phyloP scores from a whole-genome alignment of 495 filamentous ascomycete genomes.

The Hyaloscypha finlandica region DNA sequence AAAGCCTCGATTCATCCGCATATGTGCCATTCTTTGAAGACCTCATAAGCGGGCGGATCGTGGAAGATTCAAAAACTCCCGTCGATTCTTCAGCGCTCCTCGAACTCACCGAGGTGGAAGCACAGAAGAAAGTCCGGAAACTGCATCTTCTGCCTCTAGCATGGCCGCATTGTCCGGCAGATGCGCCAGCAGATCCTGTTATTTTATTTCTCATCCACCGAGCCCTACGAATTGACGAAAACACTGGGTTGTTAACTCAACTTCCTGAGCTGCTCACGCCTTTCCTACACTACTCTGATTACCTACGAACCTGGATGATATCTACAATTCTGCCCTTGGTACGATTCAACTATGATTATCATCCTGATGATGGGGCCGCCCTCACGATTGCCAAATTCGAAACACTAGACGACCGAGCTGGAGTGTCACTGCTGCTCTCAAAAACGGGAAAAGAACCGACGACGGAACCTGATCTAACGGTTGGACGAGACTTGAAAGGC shows the following conservation, averaged over 20 bases:
- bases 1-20: conserved; percentile 63
- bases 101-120: conserved; percentile 62
- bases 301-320: conserved; percentile 73
- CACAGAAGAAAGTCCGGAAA: conserved; percentile 68
- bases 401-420: conserved; percentile 59
- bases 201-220: conserved; percentile 75
- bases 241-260: conserved; percentile 74
- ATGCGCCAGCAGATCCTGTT: conserved; percentile 55
- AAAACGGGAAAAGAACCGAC: conserved; percentile 51
- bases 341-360: conserved; percentile 82
- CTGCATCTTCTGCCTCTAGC: conserved; percentile 66
- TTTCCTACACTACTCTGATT: conserved; percentile 68
- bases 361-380: conserved; percentile 57
- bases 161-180: conserved; percentile 46
- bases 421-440: conserved; percentile 68
- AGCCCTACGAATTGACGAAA: conserved; percentile 72
- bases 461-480: conserved; percentile 43
- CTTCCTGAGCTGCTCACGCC: conserved; percentile 71
- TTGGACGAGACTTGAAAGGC: conserved; percentile 72
- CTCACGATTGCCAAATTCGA: conserved; percentile 64
- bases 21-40: conserved; percentile 57
- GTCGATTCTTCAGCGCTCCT: conserved; percentile 63
- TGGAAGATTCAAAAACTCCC: conserved; percentile 23
- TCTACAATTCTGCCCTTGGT: conserved; percentile 77
- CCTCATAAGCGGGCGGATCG: conserved; percentile 29